Base-by-base conservation (phyloP, 2,329 filamentous ascomycete genomes). In the Dothistroma septosporum region DNA sequence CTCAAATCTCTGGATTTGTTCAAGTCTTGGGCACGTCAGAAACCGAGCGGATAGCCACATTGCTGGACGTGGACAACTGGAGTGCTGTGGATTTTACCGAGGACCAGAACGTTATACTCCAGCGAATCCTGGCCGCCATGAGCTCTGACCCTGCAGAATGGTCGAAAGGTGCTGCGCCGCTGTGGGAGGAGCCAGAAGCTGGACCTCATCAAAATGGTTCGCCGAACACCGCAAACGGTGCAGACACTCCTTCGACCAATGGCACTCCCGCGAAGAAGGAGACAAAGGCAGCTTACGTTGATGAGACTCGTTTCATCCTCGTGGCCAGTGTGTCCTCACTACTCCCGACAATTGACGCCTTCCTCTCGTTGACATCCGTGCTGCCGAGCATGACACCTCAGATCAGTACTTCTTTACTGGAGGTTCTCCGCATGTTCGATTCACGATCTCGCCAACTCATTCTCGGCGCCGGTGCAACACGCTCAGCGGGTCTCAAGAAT, bases 391-490 rank as follows among this genome's bases (percentile, higher is more conserved):
- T 97, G 85, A 90, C 91, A 0, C 82, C 87, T 1, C 92, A 97
- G 61, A 87, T 97, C 57, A 89, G 91, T 0, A 80, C 84, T 2
- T 88, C 87, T 0, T 83, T 99, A 11, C 80, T 97, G 47, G 88
- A 94, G 22, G 96, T 95, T 71, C 82, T 97, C 14, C 90, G 94
- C 66, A 82, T 96, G 4, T 99, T 97, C 82, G 97, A 99, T 75
- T 97, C 92, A 2, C 88, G 94, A 21, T 92, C 92, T 60, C 95
- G 90, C n/a, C 94, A 99, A 73, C 84, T 99, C 60, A 97, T 99
- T 65, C 86, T 99, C 7, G 94, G 94, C 0, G 94, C 94, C 1
- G 94, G 94, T 4, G 94, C 94, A 4, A 97, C 91, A 5, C 83
- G 86, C 37, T 92, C 89, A 24, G 94, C 92, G 0, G 93, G 93